Conservation (phyloP, 2,329 filamentous ascomycete genomes). For the Diaporthe nobilis region DNA sequence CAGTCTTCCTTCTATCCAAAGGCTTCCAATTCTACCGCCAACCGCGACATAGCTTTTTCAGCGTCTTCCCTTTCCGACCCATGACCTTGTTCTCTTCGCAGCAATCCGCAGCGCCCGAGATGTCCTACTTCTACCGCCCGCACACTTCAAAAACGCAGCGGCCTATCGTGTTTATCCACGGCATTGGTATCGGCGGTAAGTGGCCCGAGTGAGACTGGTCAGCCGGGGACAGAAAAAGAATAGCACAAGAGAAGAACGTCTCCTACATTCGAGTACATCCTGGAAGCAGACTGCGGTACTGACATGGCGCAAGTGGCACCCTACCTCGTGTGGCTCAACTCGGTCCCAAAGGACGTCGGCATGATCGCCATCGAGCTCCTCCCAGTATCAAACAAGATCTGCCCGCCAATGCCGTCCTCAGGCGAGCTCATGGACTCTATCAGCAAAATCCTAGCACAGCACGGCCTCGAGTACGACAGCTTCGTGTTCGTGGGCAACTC, state of each 20-base stretch:
- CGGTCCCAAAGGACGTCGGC: conserved; percentile 62
- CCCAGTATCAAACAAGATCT: conserved; percentile 74
- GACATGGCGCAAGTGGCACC: conserved; percentile 60
- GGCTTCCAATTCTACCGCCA: conserved; percentile 45
- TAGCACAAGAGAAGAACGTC: no score
- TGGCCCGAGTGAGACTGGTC: background rate
- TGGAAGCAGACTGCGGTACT: conserved; percentile 51
- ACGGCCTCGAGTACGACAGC: conserved; percentile 63
- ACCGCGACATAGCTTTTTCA: conserved; percentile 43
- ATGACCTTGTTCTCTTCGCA: conserved; percentile 11
- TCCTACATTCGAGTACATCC: background rate
- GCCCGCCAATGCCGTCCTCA: conserved; percentile 61
- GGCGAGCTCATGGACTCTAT: conserved; percentile 70
- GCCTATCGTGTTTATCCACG: conserved; percentile 78
- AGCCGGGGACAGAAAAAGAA: no score
- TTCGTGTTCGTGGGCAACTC: conserved; percentile 74
- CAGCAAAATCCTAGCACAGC: conserved; percentile 67
- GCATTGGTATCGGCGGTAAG: conserved; percentile 73
- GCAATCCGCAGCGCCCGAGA: conserved; percentile 42
- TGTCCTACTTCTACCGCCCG: conserved; percentile 77
- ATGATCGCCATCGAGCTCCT: conserved; percentile 77
- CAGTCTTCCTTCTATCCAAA: conserved; percentile 19
- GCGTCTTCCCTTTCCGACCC: conserved; percentile 43
- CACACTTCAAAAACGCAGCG: conserved; percentile 69
- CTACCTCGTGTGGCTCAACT: conserved; percentile 69